A percentile compares a stretch with the other conserved stretches of the same genome.
phyloP scores from a whole-genome alignment of 148 eudicot genomes.

The Diospyros lotus region DNA sequence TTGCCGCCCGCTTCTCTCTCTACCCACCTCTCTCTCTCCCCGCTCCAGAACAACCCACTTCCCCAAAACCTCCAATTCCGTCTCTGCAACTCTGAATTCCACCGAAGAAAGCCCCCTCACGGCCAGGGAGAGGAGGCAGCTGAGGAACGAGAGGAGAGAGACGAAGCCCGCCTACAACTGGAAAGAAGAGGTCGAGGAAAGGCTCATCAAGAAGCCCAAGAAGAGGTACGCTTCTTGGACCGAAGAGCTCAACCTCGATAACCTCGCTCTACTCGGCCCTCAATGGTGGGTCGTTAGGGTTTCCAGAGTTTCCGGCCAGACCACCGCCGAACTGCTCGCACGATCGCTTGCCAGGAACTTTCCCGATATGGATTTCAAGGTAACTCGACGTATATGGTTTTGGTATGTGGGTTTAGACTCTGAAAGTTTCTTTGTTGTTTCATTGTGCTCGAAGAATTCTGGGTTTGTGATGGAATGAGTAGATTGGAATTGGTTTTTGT shows the following conservation, averaged over 20 bases:
- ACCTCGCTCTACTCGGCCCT: constrained; percentile 54
- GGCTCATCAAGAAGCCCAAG: constrained; percentile 62
- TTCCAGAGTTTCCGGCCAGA: constrained; percentile 41
- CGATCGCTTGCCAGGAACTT: constrained; percentile 37
- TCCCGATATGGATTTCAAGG: constrained; percentile 71
- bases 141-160: constrained; percentile 77
- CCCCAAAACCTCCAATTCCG: constrained; percentile 2
- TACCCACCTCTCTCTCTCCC: constrained; percentile 7
- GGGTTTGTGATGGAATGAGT: not conserved
- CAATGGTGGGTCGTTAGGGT: constrained; percentile 88
- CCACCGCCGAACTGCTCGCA: constrained; percentile 49
- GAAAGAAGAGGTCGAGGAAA: constrained; percentile 82
- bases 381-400: constrained; percentile 11
- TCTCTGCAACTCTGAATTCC: constrained; percentile 26
- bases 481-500: not conserved
- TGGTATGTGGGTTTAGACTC: not conserved
- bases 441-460: too few relatives aligned
- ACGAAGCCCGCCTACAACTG: constrained; percentile 47
- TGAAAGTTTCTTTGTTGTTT: too few relatives aligned
- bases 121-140: constrained; percentile 70
- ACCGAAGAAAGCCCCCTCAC: constrained; percentile 21
- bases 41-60: constrained; percentile 4
- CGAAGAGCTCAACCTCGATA: constrained; percentile 79
- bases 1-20: constrained; percentile 9
- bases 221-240: constrained; percentile 62